Evolutionary conservation across 805 yeast species (phyloP), one percentile per base, ranked within the genome.

Genomic region (Suhomyces sp.): DNA sequence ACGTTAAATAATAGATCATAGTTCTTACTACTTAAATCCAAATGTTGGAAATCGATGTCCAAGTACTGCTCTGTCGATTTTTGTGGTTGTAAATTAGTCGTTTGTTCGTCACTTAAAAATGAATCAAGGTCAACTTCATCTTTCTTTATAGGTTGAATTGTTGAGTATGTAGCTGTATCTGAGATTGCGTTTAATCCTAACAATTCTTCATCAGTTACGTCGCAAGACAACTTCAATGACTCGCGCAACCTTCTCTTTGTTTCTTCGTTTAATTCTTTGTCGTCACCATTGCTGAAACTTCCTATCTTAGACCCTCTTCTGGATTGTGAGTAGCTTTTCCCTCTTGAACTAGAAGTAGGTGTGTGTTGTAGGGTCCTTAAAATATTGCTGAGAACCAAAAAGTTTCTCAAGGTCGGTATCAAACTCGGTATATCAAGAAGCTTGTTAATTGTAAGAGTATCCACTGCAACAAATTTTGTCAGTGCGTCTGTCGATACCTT

Each of bases 151-250:
- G 47, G 44, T 29, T 50, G 51, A 12, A 39, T 48, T 23, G 48
- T 42, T 5, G 46, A 47, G 31, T 31, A 48, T 4, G 46, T 31
- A 3, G 53, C 47, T n/a, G 46, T 51, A 13, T 58, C 60, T 3
- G 58, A 42, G 2, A 58, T 46, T 2, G 64, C 56, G 46, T 48
- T 60, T 28, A 68, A 47, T 6, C 64, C 62, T 14, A 61, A 36
- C 9, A 67, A 49, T 42, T 68, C 70, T 33, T 64, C 70, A 35
- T 64, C 67, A 1, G 68, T 58, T 15, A 62, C 66, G 34, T 63
- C 63, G 23, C 53, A 51, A 3, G 69, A 44, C 16, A 68, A 43
- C 34, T 60, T 60, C 23, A 67, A 51, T 3, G 70, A 51, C 21
- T 60, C 60, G 28, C 57, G 58, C 25, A 68, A 47, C 32, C 50